Base-by-base conservation (phyloP, 768 basidiomycete genomes). In the Lactarius vividus region DNA sequence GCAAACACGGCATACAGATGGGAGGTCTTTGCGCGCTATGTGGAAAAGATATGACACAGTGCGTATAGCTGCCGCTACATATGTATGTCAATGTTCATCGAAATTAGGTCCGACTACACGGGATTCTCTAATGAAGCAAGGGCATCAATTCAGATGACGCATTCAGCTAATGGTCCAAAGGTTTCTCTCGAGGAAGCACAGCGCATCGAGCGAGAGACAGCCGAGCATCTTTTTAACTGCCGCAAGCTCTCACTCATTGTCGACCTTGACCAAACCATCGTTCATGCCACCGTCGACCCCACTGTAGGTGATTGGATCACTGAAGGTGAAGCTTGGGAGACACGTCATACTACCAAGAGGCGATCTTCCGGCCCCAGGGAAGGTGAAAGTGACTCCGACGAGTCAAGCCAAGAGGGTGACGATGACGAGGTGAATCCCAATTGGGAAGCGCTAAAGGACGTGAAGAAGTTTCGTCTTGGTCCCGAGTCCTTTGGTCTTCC, bases 191-290 rank as follows among this genome's bases (percentile, higher is more conserved):
- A 93, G 71, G 95, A 98, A 79, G 97, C 97, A 0, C 87, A 90
- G 71, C 85, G 91, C 44, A 88, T 98, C 67, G 95, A 96, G 74
- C 82, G 83, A 44, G 89, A 94, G 73, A 92, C 89, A 2, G 89
- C 93, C 1, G 79, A 88, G 1, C 88, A 88, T 70, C 85, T 99
- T 40, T 83, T 93, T 72, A 82, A 83, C 63, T 79, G 84, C 5
- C 84, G 87, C 61, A 94, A 88, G 75, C 86, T 99, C 37, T 94
- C 92, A 39, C 87, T 99, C 58, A 98, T 99, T 70, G 96, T 99
- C 71, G 97, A 99, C 80, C 85, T 99, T 39, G 97, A 99, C 78
- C 97, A 99, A 76, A 99, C 97, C 15, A 95, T 98, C 74, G 93
- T 99, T 4, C 97, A 99, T 73, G 96, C 97, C 9, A 98, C 96